Conservation (phyloP, 345 rosid species). For the Clausena lansium region DNA sequence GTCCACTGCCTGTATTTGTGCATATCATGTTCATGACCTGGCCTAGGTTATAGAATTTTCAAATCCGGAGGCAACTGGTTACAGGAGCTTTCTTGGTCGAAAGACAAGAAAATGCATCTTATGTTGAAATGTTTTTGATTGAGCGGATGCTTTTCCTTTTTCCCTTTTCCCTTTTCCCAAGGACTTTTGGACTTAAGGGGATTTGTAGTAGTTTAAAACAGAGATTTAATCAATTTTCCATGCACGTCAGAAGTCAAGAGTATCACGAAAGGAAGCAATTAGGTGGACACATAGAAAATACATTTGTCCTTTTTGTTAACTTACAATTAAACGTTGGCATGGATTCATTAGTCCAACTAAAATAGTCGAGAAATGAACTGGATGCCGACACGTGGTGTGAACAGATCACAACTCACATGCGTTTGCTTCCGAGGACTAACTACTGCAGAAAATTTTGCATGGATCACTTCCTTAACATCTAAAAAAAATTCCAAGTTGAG, state of each 20-base stretch:
- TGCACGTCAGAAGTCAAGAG: constrained; percentile 23
- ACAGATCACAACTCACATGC: constrained; percentile 1
- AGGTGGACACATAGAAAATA: constrained; percentile 23
- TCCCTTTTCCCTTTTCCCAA: constrained; percentile 1
- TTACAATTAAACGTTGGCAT: constrained; percentile 13
- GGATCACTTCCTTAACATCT: constrained; percentile 10
- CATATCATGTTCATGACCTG: background rate
- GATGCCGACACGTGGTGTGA: constrained; percentile 25
- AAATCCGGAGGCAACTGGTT: background rate
- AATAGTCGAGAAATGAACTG: constrained; percentile 7
- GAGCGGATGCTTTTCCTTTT: background rate
- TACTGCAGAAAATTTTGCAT: constrained; percentile 8
- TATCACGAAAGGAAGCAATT: constrained; percentile 7
- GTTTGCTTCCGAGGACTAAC: constrained; percentile 10
- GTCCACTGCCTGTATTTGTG: background rate
- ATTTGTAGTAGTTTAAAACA: background rate
- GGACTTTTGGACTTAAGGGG: background rate
- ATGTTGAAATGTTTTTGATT: background rate
- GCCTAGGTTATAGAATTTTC: constrained; percentile 7
- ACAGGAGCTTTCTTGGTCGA: background rate
- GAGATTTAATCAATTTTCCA: constrained; percentile 9
- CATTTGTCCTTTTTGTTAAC: constrained; percentile 3
- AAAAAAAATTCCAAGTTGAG: constrained; percentile 21
- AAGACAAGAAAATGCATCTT: background rate
- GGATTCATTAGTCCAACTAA: constrained; percentile 18